Conservation (phyloP, 257 asterid species). For the Gentiana macrophylla region DNA sequence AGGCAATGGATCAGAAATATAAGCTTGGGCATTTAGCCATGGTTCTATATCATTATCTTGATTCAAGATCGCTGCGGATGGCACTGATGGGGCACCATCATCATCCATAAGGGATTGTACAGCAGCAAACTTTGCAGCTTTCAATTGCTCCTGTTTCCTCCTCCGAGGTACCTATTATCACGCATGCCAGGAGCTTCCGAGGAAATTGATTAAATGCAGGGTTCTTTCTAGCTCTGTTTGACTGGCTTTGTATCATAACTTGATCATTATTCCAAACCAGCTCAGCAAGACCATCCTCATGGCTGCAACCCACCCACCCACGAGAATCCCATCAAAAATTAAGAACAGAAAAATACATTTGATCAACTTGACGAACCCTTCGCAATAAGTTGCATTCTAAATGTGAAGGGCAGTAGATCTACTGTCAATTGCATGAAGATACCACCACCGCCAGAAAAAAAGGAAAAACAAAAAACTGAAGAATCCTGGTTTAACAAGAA, state of each 20-base stretch:
- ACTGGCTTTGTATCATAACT: constrained; percentile 62
- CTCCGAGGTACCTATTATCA: constrained; percentile 15
- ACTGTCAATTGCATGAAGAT: neutral
- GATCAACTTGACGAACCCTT: neutral
- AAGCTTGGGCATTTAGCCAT: constrained; percentile 62
- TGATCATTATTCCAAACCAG: constrained; percentile 85
- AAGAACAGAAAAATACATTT: neutral
- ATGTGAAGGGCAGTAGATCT: neutral
- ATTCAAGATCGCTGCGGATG: constrained; percentile 37
- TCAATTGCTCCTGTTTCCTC: constrained; percentile 19
- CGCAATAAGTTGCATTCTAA: no score
- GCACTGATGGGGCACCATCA: constrained; percentile 44
- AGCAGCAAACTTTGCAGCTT: constrained; percentile 36
- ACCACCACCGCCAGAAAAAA: neutral
- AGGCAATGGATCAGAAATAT: constrained; percentile 45
- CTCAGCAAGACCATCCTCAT: constrained; percentile 50
- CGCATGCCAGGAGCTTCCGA: constrained; percentile 18
- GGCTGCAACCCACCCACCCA: constrained; percentile 32
- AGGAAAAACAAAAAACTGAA: neutral
- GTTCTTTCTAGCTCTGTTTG: constrained; percentile 33
- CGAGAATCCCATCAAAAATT: constrained; percentile 1
- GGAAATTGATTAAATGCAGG: constrained; percentile 15
- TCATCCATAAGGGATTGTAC: constrained; percentile 37
- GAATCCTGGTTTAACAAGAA: neutral
- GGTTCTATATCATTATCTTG: constrained; percentile 69